Evolutionary conservation across 2,329 filamentous ascomycete species (phyloP).

Genomic region (Diaporthe capsici): DNA sequence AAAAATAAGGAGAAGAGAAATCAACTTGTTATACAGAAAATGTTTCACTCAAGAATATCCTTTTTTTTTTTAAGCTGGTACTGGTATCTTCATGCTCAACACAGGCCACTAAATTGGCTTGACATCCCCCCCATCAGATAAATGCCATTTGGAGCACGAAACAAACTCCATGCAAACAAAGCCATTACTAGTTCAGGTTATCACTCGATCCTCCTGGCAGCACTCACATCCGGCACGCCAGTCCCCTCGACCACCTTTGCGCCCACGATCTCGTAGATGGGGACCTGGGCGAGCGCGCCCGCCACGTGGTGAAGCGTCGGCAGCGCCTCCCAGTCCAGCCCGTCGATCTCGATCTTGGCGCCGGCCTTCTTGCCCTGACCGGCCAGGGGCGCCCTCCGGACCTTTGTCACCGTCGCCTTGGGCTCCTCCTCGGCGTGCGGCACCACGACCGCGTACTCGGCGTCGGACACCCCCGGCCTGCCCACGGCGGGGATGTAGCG

Average conservation of each 20-base stretch:
- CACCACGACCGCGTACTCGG: conserved; percentile 63
- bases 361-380: conserved; percentile 34
- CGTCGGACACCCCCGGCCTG: conserved; percentile 59
- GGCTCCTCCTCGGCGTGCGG: conserved; percentile 52
- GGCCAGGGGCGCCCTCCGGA: conserved; percentile 49
- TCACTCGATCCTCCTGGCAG: conserved; percentile 41
- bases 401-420: conserved; percentile 50
- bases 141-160: background rate
- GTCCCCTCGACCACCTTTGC: conserved; percentile 68
- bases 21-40: background rate
- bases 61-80: background rate
- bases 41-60: background rate
- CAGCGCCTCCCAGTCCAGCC: conserved; percentile 65
- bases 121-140: background rate
- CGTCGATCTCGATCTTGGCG: conserved; percentile 63
- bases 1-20: background rate
- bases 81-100: conserved; percentile 27
- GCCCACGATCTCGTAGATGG: conserved; percentile 68
- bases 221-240: conserved; percentile 40
- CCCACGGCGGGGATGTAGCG: conserved; percentile 39
- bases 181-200: background rate
- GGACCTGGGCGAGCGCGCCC: conserved; percentile 65
- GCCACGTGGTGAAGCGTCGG: conserved; percentile 74
- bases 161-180: conserved; percentile 2
- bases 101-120: background rate